Percentiles rank a stretch among this genome's conserved stretches.
These are phyloP conservation scores for Backusella sp. DNA, from an alignment of 192 early-diverging fungal species.

Conservation along the genomic window DNA sequence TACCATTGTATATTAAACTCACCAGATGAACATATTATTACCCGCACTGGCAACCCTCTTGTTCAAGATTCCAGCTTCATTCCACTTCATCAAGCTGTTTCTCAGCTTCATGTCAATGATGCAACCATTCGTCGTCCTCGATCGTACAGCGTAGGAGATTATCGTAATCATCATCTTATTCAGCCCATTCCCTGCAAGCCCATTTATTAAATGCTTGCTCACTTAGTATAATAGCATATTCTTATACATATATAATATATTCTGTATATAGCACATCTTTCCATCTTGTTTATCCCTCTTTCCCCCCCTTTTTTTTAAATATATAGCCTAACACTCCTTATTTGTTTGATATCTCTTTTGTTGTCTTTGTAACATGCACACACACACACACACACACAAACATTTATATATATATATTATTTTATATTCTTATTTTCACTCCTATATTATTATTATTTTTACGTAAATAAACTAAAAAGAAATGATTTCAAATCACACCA, in stretches of 20 bases:
- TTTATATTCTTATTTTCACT: neutral
- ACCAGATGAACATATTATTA: slow-evolving; percentile 14
- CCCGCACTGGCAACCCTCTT: slow-evolving; percentile 20
- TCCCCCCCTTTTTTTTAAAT: neutral
- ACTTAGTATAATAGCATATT: neutral
- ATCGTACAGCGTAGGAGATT: slow-evolving; percentile 17
- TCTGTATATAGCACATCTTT: neutral
- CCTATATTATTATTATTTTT: neutral
- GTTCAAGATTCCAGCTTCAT: slow-evolving; percentile 22
- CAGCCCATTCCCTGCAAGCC: neutral
- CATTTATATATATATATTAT: neutral
- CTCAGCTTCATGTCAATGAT: slow-evolving; percentile 16
- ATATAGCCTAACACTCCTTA: neutral
- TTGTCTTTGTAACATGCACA: neutral
- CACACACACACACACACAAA: neutral
- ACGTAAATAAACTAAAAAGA: neutral
- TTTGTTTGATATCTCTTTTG: slow-evolving; percentile 11
- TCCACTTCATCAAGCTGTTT: slow-evolving; percentile 21
- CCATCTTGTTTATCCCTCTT: neutral
- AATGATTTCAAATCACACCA: neutral
- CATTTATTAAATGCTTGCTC: neutral
- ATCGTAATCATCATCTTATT: slow-evolving; percentile 5
- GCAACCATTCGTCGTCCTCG: neutral
- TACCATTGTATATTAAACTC: neutral
- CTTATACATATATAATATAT: neutral